Evolutionary conservation across 345 rosid species (phyloP), one percentile per base, ranked within the genome.

Genomic region (Boechera retrofracta): DNA sequence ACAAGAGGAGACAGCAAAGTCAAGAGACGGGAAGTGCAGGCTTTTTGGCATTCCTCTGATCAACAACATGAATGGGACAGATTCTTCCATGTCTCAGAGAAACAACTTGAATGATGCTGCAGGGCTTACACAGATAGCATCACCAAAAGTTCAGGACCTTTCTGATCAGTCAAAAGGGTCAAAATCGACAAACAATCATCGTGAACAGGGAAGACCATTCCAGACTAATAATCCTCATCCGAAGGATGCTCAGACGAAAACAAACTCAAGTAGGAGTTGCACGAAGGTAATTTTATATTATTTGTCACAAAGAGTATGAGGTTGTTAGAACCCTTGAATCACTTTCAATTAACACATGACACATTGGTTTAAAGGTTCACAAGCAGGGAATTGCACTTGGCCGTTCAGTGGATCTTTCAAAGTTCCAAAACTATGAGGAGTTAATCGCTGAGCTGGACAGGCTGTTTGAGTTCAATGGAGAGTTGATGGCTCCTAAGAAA

Each of bases 371-470:
- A 64, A 80, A 93, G 98, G 98, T 93, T 77, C 94, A 78, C 69
- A 91, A 85, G 77, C 96, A 86, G 72, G 98, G 97, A 18, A 87
- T 80, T 67, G 91, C 89, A 21, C 88, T 87, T 12, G 96, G 90
- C 54, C 82, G 96, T 78, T 90, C 94, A 35, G 88, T 94, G 64
- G 98, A 94, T 80, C 94, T 94, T 52, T 74, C 89, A 3, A 88
- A 89, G 82, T 90, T 94, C 67, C 78, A 75, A 49, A 81, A 84
- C 81, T 94, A 94, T 13, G 85, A 81, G 0, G 94, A 88, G 73
- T 73, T 94, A 83, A 72, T 85, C 8, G 79, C 84, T n/a, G 94
- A 86, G 81, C 48, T 94, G 56, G 98, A 94, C 78, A 79, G 49
- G 60, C 79, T 89, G 77, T 91, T 94, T 80, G 96, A 90, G 52